Evolutionary conservation across 192 early-diverging fungal genomes (phyloP).

Genomic region (Entomortierella lignicola): DNA sequence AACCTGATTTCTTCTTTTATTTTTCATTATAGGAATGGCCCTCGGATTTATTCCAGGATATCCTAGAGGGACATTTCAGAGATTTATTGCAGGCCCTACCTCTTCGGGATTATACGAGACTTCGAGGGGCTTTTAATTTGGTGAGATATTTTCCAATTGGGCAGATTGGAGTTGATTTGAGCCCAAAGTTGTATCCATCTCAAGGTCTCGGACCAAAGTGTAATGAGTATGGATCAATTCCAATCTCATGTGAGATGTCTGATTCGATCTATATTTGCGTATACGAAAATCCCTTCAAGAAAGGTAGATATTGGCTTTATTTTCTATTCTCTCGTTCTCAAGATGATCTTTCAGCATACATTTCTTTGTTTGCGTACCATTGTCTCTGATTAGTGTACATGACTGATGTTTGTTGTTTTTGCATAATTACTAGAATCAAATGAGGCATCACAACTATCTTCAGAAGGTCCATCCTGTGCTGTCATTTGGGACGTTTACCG

Average conservation of each 20-base stretch:
- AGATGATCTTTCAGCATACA: no score
- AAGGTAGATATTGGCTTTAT: not conserved
- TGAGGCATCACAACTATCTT: no score
- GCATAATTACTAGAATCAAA: not conserved
- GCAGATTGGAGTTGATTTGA: not conserved
- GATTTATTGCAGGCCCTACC: slow-evolving; percentile 11
- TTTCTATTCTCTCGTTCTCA: not conserved
- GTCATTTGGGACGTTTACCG: slow-evolving; percentile 22
- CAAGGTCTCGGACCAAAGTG: not conserved
- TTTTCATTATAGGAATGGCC: not conserved
- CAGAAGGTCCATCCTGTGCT: not conserved
- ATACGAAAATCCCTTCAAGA: not conserved
- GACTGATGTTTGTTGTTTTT: no score
- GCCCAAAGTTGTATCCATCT: slow-evolving; percentile 2
- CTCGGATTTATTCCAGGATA: not conserved
- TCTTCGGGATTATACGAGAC: slow-evolving; percentile 6
- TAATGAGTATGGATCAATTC: not conserved
- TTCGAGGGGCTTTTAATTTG: slow-evolving; percentile 8
- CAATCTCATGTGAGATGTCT: not conserved
- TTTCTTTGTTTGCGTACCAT: no score
- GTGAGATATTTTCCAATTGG: slow-evolving; percentile 10
- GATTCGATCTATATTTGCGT: slow-evolving; percentile 13
- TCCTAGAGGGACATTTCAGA: not conserved
- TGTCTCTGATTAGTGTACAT: no score
- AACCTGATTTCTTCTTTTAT: not conserved